phyloP scores from a whole-genome alignment of 2,329 filamentous ascomycete genomes.

The Xylariaceae sp. region DNA sequence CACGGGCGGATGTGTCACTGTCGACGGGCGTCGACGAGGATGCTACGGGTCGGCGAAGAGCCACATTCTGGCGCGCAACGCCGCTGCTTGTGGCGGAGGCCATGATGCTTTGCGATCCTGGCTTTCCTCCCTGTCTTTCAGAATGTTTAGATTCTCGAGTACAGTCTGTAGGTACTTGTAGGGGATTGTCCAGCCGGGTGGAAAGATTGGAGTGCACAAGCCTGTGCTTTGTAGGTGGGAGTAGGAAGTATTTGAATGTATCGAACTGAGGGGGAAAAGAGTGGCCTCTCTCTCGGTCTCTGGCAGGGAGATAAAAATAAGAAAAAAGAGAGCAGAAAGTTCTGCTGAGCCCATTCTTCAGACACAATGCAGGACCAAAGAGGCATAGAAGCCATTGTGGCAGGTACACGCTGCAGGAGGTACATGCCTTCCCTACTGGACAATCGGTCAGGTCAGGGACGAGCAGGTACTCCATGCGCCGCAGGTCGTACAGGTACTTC shows the following conservation, averaged over 20 bases:
- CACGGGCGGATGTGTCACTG: constrained; percentile 48
- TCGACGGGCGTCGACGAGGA: constrained; percentile 41
- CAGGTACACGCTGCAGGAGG: background rate
- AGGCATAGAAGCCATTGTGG: background rate
- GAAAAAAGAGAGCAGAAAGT: background rate
- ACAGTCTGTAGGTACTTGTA: no score
- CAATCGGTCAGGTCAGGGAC: no score
- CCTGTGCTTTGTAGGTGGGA: no score
- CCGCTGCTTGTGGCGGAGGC: constrained; percentile 43
- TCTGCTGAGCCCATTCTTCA: background rate
- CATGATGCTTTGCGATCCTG: constrained; percentile 37
- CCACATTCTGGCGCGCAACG: constrained; percentile 41
- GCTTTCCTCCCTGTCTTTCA: background rate
- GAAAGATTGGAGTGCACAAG: no score
- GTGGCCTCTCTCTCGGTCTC: background rate
- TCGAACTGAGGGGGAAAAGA: background rate
- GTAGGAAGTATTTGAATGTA: no score
- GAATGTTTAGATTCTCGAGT: no score
- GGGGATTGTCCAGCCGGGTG: no score
- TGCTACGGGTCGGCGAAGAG: constrained; percentile 44
- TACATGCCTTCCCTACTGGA: no score
- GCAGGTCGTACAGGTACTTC: background rate
- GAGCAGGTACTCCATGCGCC: no score
- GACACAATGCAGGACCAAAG: no score
- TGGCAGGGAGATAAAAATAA: background rate